Percentiles rank a stretch among this genome's conserved stretches.
These are phyloP conservation scores for Solanum piurae DNA, from an alignment of 257 asterid species.

Conservation along the genomic window DNA sequence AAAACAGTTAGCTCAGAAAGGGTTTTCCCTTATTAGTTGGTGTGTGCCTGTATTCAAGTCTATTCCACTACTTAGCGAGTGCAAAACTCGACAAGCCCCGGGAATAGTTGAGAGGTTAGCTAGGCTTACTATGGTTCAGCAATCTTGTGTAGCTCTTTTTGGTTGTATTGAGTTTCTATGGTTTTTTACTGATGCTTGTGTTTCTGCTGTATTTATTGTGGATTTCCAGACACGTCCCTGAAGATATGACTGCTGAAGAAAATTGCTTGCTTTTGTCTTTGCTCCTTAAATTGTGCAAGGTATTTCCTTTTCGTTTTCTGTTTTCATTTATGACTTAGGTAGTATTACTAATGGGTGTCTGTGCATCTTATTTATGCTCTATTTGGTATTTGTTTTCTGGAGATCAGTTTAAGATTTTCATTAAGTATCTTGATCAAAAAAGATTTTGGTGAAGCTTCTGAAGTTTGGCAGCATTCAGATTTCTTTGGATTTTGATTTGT, in stretches of 20 bases:
- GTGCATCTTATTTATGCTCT: neutral
- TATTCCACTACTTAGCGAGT: conserved; percentile 46
- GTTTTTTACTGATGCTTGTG: neutral
- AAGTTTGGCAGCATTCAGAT: neutral
- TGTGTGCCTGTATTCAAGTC: conserved; percentile 58
- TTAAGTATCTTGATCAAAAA: neutral
- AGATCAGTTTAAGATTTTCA: neutral
- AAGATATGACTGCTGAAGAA: conserved; percentile 47
- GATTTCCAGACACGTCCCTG: conserved; percentile 36
- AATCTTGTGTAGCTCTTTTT: neutral
- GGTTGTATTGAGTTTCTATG: neutral
- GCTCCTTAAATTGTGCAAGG: conserved; percentile 59
- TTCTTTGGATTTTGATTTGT: neutral
- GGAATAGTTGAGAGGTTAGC: conserved; percentile 49
- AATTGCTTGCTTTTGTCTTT: conserved; percentile 31
- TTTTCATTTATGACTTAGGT: neutral
- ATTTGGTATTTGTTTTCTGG: neutral
- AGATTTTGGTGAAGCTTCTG: neutral
- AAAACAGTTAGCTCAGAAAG: conserved; percentile 41
- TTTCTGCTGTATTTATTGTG: conserved; percentile 4
- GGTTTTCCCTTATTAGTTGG: conserved; percentile 47
- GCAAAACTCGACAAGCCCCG: conserved; percentile 26
- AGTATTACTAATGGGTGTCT: neutral
- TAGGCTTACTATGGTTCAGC: neutral
- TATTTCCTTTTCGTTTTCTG: conserved; percentile 10